Base-by-base conservation (phyloP, 2,329 filamentous ascomycete species). In the Fusarium sp. region DNA sequence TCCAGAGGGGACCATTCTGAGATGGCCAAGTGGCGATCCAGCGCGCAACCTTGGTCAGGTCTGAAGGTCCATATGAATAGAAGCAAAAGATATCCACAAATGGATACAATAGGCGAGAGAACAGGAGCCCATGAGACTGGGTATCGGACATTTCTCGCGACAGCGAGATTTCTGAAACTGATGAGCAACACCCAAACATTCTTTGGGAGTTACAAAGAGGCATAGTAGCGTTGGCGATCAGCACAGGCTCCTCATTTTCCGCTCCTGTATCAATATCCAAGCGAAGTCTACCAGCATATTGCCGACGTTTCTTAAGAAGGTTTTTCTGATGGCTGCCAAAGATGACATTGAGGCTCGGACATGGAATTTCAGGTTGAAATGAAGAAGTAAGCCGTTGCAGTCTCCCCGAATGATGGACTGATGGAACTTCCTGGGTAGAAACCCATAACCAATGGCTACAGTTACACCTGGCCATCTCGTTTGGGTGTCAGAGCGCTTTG, bases 1-100 rank as follows among this genome's bases (percentile, higher is more conserved):
- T 35, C 50, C 50, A 53, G 18, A 53, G 47, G 4, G 53, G 18
- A 20, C 29, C 14, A 11, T 50, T n/a, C 20, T 58, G 22, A 25
- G 5, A 29, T 15, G 60, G 49, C 60, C 60, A 63, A 57, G 60
- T 63, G 38, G 60, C 60, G 45, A 63, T 52, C 60, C 60, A 63
- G 54, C 60, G 60, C 54, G 44, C 60, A 35, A 57, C 17, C 49
- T 57, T 63, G 22, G 53, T n/a, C 54, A 63, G n/a, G 38, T 63
- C 60, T 27, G 53, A 57, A n/a, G 39, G 52, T 41, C 38, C 38
- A 50, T 60, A 54, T 12, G 55, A 65, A 33, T 65, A 33, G 39
- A 59, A 47, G 31, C 55, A 59, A 29, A 53, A 60, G 13, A 46
- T 39, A 44, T 65, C 55, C 27, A 45, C 41, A 52, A 63, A 63